phyloP scores from a whole-genome alignment of 768 basidiomycete species.

The Hortiboletus campestris region DNA sequence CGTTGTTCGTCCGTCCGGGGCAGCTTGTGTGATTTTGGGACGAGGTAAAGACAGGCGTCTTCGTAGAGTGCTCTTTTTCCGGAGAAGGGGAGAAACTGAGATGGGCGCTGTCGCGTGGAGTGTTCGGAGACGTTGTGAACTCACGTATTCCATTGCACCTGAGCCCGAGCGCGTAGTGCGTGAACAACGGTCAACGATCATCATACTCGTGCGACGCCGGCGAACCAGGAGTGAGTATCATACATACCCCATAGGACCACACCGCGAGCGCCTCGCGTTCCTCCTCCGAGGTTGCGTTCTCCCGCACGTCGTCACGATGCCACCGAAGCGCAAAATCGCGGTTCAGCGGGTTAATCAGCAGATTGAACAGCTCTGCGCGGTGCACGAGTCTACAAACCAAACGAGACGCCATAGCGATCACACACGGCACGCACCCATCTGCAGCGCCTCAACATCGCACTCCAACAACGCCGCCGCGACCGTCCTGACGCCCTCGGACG shows the following conservation, averaged over 20 bases:
- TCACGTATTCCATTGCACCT: slow-evolving; percentile 85
- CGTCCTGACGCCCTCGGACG: slow-evolving; percentile 46
- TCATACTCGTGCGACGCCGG: background rate
- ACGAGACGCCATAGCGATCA: too few relatives aligned
- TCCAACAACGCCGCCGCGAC: slow-evolving; percentile 48
- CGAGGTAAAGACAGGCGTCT: slow-evolving; percentile 68
- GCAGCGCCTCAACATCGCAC: slow-evolving; percentile 56
- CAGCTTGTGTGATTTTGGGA: slow-evolving; percentile 63
- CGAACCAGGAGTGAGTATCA: too few relatives aligned
- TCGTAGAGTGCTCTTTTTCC: slow-evolving; percentile 53
- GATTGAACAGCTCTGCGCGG: slow-evolving; percentile 60
- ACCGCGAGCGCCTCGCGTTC: slow-evolving; percentile 54
- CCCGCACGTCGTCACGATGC: slow-evolving; percentile 76
- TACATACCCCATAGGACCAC: slow-evolving; percentile 62
- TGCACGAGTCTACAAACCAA: too few relatives aligned
- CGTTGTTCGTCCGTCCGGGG: slow-evolving; percentile 61
- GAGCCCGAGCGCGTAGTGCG: background rate
- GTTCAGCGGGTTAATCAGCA: slow-evolving; percentile 64
- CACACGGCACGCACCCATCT: slow-evolving; percentile 58
- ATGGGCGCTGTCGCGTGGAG: background rate
- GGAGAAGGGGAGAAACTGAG: too few relatives aligned
- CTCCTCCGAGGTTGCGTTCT: slow-evolving; percentile 56
- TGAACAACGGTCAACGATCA: background rate
- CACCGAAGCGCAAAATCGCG: slow-evolving; percentile 73
- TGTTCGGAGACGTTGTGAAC: slow-evolving; percentile 16